Evolutionary conservation across 2,329 filamentous ascomycete genomes (phyloP).

Genomic region (Microdochium bolleyi): DNA sequence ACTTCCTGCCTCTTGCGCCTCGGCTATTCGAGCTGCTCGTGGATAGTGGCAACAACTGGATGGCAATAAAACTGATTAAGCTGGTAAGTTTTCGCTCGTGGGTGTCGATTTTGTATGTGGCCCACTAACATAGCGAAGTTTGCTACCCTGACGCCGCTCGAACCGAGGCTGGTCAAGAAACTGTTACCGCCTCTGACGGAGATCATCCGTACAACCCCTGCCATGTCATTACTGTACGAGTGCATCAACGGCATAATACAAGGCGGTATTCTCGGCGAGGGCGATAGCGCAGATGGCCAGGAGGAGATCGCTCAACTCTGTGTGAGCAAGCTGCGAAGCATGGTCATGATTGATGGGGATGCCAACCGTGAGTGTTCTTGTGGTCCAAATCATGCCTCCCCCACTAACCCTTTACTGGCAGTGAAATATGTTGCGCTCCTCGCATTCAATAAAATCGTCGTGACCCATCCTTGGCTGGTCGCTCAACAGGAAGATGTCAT

Average conservation of each 20-base stretch:
- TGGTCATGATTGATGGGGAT: constrained; percentile 90
- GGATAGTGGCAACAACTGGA: constrained; percentile 95
- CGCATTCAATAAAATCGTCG: constrained; percentile 90
- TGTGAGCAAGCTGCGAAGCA: constrained; percentile 85
- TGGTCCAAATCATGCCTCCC: constrained; percentile 4
- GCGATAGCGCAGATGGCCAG: constrained; percentile 70
- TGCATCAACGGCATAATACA: constrained; percentile 98
- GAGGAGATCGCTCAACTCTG: constrained; percentile 91
- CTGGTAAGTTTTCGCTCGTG: constrained; percentile 46
- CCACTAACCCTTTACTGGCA: constrained; percentile 24
- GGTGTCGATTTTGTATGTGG: neutral
- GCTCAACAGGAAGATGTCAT: constrained; percentile 94
- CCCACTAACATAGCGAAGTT: constrained; percentile 50
- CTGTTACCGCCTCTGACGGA: constrained; percentile 83
- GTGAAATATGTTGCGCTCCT: constrained; percentile 96
- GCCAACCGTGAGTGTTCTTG: constrained; percentile 65
- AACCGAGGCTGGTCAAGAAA: constrained; percentile 86
- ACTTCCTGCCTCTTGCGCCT: constrained; percentile 88
- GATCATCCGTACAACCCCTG: constrained; percentile 87
- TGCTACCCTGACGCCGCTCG: constrained; percentile 84
- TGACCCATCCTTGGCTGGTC: constrained; percentile 81
- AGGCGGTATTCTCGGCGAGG: constrained; percentile 81
- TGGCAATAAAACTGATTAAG: constrained; percentile 99
- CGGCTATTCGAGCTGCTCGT: constrained; percentile 88
- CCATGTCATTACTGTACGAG: constrained; percentile 97